Percentiles rank a stretch among this genome's conserved stretches.
These are phyloP conservation scores for Hevea brasiliensis DNA, from an alignment of 345 rosid genomes.

Conservation along the genomic window DNA sequence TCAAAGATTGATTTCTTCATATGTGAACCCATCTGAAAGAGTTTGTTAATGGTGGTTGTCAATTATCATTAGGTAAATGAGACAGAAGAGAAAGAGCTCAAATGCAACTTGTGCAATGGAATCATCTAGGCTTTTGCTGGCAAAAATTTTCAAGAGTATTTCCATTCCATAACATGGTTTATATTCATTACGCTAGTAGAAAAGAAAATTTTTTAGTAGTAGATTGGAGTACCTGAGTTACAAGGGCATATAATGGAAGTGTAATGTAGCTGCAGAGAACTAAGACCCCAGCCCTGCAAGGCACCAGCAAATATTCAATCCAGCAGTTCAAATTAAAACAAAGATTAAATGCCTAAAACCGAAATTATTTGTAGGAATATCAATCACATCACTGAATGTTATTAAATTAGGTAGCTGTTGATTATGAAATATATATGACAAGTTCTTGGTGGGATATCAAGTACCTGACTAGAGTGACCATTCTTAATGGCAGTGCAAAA, in stretches of 20 bases:
- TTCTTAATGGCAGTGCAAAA: not conserved
- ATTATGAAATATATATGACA: too few species aligned
- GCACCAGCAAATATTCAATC: not conserved
- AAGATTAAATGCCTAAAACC: not conserved
- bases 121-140: not conserved
- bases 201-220: too few species aligned
- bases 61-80: too few species aligned
- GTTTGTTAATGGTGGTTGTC: not conserved
- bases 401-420: too few species aligned
- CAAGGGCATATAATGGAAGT: constrained; percentile 86
- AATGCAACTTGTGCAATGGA: too few species aligned
- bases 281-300: constrained; percentile 60
- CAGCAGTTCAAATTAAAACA: not conserved
- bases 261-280: constrained; percentile 87
- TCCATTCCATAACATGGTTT: too few species aligned
- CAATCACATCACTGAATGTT: too few species aligned
- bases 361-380: not conserved
- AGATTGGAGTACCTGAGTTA: constrained; percentile 70
- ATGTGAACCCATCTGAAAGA: constrained; percentile 74
- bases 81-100: too few species aligned
- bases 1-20: constrained; percentile 93
- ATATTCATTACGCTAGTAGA: not conserved
- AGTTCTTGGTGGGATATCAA: too few species aligned
- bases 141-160: too few species aligned
- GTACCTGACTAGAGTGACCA: not conserved